Evolutionary conservation across 2,329 filamentous ascomycete genomes (phyloP), one percentile per base, ranked within the genome.

Genomic region (Aspergillus quadricinctus): DNA sequence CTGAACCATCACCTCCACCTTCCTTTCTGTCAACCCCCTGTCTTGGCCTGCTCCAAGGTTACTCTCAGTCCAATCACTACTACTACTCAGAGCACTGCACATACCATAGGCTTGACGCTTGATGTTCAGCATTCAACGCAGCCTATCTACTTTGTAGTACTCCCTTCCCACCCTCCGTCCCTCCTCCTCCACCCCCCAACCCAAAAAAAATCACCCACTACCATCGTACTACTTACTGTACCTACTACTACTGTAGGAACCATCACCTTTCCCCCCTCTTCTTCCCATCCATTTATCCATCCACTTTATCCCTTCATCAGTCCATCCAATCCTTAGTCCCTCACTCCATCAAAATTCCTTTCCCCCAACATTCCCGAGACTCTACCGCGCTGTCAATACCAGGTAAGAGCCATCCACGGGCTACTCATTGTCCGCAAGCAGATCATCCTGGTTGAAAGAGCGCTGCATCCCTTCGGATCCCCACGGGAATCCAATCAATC

Each of bases 31-130:
- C 48, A 21, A 19, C 23, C 25, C 57, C 56, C 49, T 59, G 54
- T 58, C 55, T 60, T 57, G 43, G 43, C 43, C 43, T 27, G 7
- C 43, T 46, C n/a, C 43, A 27, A 46, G 23, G 43, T 14, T 46
- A 5, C 21, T 23, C 23, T 23, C 43, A 46, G 23, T 27, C 43
- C n/a, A 45, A 45, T 23, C 41, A 45, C 19, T 45, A 10, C 19
- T 45, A 45, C 19, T 45, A 10, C 8, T 45, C 21, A 3, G 6
- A 8, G 41, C 23, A 11, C 19, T 21, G 41, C 41, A 45, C 41
- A 45, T 45, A 37, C 31, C 31, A 8, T 37, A 14, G 14, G 31
- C 31, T 37, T 37, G 31, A 37, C 31, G 1, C 41, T 45, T 45
- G 41, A 43, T n/a, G 11, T 19, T 45, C 41, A 45, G 21, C 41